Evolutionary conservation across 129 eudicot species (phyloP).

Genomic region (Centrapalus pauciflorus): DNA sequence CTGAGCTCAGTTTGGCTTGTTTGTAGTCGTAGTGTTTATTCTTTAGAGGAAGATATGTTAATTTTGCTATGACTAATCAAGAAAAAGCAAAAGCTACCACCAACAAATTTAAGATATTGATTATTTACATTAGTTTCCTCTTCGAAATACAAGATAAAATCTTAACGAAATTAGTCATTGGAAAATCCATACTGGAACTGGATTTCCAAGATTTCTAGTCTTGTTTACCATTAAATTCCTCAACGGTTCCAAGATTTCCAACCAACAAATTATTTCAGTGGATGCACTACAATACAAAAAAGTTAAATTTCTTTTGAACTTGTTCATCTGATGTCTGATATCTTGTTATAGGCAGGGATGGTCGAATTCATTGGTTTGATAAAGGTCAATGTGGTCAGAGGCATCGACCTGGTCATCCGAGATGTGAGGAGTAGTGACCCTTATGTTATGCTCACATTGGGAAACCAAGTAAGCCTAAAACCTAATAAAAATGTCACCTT

Average conservation of each 20-base stretch:
- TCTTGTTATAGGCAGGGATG: conserved; percentile 85
- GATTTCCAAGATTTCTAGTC: no score
- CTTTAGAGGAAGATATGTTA: no score
- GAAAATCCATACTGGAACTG: not conserved
- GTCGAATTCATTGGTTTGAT: conserved; percentile 91
- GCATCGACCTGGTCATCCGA: conserved; percentile 73
- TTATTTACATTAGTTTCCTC: not conserved
- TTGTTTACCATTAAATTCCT: no score
- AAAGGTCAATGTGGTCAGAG: conserved; percentile 83
- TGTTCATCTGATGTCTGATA: conserved; percentile 15
- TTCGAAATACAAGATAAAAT: not conserved
- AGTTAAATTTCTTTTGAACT: not conserved
- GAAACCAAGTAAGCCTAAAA: conserved; percentile 58
- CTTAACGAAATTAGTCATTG: not conserved
- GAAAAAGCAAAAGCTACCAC: no score
- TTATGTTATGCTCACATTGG: conserved; percentile 74
- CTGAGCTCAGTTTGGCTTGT: no score
- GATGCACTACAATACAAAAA: no score
- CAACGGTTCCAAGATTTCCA: no score
- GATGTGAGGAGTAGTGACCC: conserved; percentile 93
- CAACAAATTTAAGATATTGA: no score
- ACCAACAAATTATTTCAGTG: no score
- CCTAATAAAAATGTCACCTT: no score
- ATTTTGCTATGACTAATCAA: no score
- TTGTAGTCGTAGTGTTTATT: no score